These are phyloP conservation scores for Takashimella tepidaria DNA, from an alignment of 1,284 basidiomycete species.

Conservation along the genomic window DNA sequence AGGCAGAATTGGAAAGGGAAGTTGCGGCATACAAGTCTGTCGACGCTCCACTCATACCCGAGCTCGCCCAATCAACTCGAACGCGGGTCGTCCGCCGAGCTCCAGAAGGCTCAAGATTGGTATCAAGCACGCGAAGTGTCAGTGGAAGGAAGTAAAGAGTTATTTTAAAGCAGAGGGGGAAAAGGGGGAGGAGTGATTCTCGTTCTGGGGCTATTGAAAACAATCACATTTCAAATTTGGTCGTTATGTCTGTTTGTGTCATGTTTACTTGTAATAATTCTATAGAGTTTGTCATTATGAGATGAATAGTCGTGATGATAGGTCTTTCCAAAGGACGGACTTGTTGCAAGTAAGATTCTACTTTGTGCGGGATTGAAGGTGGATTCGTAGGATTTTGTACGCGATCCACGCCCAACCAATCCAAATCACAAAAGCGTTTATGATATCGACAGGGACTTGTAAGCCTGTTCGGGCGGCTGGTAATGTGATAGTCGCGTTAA, in stretches of 20 bases:
- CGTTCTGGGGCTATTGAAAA: too few species aligned
- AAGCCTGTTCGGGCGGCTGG: conserved; percentile 7
- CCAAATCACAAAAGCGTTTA: conserved; percentile 6
- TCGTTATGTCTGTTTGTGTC: neutral
- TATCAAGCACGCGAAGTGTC: neutral
- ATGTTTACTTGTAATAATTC: neutral
- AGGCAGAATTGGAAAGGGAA: conserved; percentile 20
- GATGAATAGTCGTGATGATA: too few species aligned
- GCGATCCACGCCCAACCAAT: conserved; percentile 8
- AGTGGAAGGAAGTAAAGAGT: neutral
- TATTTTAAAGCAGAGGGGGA: neutral
- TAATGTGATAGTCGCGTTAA: neutral
- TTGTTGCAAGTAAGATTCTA: neutral
- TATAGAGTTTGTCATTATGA: neutral
- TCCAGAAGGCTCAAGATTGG: neutral
- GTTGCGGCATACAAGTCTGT: conserved; percentile 27
- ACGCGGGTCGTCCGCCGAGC: neutral
- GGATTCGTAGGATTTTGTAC: conserved; percentile 2
- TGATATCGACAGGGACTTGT: conserved; percentile 7
- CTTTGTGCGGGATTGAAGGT: neutral
- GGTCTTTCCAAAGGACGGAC: neutral
- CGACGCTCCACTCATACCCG: conserved; percentile 2
- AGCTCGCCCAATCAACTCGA: neutral
- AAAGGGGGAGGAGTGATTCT: too few species aligned
- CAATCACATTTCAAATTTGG: too few species aligned